Evolutionary conservation across 148 eudicot species (phyloP), one percentile per base, ranked within the genome.

Genomic region (Chenopodium berlandieri): DNA sequence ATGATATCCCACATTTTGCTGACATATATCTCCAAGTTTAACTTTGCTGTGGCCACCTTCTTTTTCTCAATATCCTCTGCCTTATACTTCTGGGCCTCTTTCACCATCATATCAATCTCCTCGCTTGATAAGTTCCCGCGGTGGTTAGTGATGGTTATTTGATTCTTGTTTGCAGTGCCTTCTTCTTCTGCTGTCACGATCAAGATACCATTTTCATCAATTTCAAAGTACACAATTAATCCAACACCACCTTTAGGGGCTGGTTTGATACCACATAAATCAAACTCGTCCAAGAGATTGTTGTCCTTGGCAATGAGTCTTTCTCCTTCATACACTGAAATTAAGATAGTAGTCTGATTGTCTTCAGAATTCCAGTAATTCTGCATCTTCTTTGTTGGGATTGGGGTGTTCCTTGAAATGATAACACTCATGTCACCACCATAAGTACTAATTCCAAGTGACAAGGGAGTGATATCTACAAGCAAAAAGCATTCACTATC

Each of bases 351-450:
- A 34, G 73, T 34, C 11, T 69, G 73, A 7, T 69, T 4, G 73
- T 69, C 37, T 1, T 16, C 0, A 17, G 2, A 0, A 69, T 47
- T 69, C 2, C 0, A 0, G 7, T 16, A 34, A 0, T 2, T 14
- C 0, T 1, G 8, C 47, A 32, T 11, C 73, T 13, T 69, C 10
- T 32, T 32, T 12, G 47, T 34, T 17, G 73, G 73, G 9, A 69
- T 32, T 4, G n/a, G 73, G 2, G 73, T 69, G 73, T 69, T 69
- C 23, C 73, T 69, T 16, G 73, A 48, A 34, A 69, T 69, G 10
- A 69, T 23, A 16, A 69, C 73, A 34, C 3, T 1, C 1, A 69
- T 2, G 0, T 1, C 22, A 32, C 23, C 73, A 30, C 3, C 5
- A 0, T 1, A 0, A 17, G 34, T 0, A 0, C 31, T 22, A 34